phyloP scores from a whole-genome alignment of 257 asterid species.

The Gentiana dahurica region DNA sequence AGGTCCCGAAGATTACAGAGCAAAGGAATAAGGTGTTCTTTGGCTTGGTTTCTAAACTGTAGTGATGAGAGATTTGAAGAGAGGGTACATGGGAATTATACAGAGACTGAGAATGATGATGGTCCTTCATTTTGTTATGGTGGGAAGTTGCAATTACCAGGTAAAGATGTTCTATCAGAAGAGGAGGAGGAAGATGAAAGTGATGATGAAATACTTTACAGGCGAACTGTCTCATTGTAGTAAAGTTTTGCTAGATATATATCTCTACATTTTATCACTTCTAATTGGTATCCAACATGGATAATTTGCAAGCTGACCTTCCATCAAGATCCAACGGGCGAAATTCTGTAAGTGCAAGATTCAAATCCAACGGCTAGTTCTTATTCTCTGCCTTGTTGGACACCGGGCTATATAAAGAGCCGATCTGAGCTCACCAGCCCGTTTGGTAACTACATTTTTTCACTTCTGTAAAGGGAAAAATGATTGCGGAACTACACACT shows the following conservation, averaged over 20 bases:
- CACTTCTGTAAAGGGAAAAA: too few relatives aligned
- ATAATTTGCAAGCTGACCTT: too few relatives aligned
- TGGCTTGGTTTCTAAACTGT: constrained; percentile 91
- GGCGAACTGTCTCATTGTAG: constrained; percentile 78
- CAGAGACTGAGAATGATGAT: constrained; percentile 52
- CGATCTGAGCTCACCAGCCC: too few relatives aligned
- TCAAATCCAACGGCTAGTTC: too few relatives aligned
- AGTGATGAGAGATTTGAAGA: constrained; percentile 92
- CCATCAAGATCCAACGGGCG: too few relatives aligned
- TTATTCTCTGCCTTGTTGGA: too few relatives aligned
- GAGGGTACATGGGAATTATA: constrained; percentile 63
- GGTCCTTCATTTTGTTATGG: constrained; percentile 84
- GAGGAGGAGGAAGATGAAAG: constrained; percentile 87
- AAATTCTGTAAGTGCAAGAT: too few relatives aligned
- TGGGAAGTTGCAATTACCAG: constrained; percentile 74
- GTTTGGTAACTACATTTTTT: too few relatives aligned
- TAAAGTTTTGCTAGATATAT: background rate
- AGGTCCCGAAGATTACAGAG: constrained; percentile 66
- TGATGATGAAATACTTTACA: constrained; percentile 75
- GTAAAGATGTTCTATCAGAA: constrained; percentile 46
- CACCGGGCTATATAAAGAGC: too few relatives aligned
- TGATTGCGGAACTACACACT: too few relatives aligned
- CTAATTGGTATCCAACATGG: too few relatives aligned
- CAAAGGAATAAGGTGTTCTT: constrained; percentile 65
- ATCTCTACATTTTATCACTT: background rate